phyloP scores from a whole-genome alignment of 805 yeast species.

The Pichia scutulata region DNA sequence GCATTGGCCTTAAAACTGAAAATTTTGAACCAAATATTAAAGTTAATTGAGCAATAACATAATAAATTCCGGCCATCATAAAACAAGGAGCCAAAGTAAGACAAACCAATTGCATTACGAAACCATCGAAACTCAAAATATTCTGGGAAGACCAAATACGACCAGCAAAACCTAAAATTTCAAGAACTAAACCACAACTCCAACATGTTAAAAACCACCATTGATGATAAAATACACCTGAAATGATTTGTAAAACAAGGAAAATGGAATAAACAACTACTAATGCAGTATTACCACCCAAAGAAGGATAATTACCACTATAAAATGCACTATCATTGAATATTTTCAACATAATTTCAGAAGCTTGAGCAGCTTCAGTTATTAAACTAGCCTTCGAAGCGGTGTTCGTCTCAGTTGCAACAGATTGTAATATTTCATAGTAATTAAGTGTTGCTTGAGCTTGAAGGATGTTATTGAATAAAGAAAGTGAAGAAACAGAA shows the following conservation, averaged over 20 bases:
- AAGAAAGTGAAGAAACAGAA: constrained; percentile 1
- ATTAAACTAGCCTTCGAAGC: constrained; percentile 10
- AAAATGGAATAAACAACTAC: constrained; percentile 46
- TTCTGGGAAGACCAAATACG: constrained; percentile 41
- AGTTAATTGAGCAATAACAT: constrained; percentile 56
- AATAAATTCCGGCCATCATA: constrained; percentile 78
- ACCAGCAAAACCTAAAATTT: constrained; percentile 61
- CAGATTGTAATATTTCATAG: constrained; percentile 16
- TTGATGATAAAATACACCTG: constrained; percentile 42
- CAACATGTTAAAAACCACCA: constrained; percentile 62
- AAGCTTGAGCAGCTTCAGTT: constrained; percentile 20
- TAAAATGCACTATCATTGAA: constrained; percentile 20
- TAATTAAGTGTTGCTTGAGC: constrained; percentile 19
- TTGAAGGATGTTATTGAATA: constrained; percentile 10
- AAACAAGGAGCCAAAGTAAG: constrained; percentile 78
- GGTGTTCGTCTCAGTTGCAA: constrained; percentile 22
- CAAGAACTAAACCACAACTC: constrained; percentile 48
- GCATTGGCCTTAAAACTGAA: constrained; percentile 48
- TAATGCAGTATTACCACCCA: constrained; percentile 52
- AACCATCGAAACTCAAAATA: constrained; percentile 31
- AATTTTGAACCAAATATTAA: constrained; percentile 51
- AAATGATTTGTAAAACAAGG: constrained; percentile 32
- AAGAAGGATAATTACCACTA: constrained; percentile 40
- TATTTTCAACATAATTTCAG: constrained; percentile 15
- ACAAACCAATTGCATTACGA: constrained; percentile 56